Percentiles rank a stretch among this genome's conserved stretches.
phyloP scores from a whole-genome alignment of 75 land plant genomes.

The Adiantum capillusveneris region DNA sequence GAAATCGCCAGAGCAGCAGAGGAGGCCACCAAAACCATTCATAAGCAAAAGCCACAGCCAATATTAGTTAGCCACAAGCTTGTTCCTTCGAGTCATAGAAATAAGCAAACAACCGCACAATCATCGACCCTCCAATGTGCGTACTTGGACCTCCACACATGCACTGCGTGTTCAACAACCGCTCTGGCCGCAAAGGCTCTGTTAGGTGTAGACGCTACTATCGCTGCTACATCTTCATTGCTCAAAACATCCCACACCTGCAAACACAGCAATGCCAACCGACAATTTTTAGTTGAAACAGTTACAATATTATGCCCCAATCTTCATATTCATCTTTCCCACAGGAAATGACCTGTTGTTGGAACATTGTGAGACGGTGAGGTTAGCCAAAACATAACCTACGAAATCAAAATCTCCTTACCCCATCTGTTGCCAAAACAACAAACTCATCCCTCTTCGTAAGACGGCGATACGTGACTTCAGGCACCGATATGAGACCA shows the following conservation, averaged over 20 bases:
- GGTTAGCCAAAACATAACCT: neutral
- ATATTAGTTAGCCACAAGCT: too few species aligned
- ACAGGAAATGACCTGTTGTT: too few species aligned
- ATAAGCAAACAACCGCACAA: slow-evolving; percentile 57
- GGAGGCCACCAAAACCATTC: too few species aligned
- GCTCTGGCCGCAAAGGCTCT: slow-evolving; percentile 34
- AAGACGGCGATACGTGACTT: slow-evolving; percentile 17
- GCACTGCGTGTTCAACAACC: slow-evolving; percentile 46
- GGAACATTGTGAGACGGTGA: neutral
- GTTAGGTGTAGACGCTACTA: slow-evolving; percentile 42
- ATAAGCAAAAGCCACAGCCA: too few species aligned
- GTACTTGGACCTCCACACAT: slow-evolving; percentile 48
- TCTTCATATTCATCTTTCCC: too few species aligned
- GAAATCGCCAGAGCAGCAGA: too few species aligned
- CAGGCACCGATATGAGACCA: slow-evolving; percentile 27
- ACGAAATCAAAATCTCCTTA: slow-evolving; percentile 2
- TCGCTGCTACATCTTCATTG: slow-evolving; percentile 53
- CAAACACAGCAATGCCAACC: too few species aligned
- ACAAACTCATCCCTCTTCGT: slow-evolving; percentile 23
- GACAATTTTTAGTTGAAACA: too few species aligned
- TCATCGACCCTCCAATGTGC: slow-evolving; percentile 56
- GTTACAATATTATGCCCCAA: too few species aligned
- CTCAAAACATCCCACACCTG: slow-evolving; percentile 67
- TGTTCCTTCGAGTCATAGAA: too few species aligned
- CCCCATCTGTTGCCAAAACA: slow-evolving; percentile 35